phyloP scores from a whole-genome alignment of 495 filamentous ascomycete species.

The Lasiosphaeriaceae sp. region DNA sequence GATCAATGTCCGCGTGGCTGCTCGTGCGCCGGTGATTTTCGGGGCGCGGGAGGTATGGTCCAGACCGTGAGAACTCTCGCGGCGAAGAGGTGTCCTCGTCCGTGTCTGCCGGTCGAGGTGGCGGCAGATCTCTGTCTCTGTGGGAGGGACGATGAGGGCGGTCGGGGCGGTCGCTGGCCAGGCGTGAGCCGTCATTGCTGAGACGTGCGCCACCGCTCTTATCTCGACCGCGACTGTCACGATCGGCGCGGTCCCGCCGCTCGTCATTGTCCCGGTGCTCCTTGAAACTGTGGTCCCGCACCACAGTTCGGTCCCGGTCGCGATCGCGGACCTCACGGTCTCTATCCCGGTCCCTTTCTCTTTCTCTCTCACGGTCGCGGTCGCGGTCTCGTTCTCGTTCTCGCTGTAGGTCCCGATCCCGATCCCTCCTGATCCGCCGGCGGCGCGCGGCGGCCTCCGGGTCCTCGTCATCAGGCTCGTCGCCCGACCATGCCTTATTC shows the following conservation, averaged over 20 bases:
- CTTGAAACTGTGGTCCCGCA: not conserved
- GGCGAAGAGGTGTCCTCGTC: constrained; percentile 4
- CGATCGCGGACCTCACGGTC: constrained; percentile 6
- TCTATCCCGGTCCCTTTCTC: constrained; percentile 9
- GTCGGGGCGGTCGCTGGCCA: constrained; percentile 21
- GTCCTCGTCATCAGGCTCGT: constrained; percentile 8
- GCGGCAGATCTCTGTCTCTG: constrained; percentile 7
- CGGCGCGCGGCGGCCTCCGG: not conserved
- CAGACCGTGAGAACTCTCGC: not conserved
- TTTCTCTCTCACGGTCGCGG: constrained; percentile 18
- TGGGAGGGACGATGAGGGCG: no score
- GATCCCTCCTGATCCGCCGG: constrained; percentile 8
- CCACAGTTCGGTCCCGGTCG: constrained; percentile 11
- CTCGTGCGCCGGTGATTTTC: constrained; percentile 34
- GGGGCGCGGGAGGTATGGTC: constrained; percentile 26
- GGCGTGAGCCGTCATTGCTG: constrained; percentile 13
- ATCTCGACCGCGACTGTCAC: not conserved
- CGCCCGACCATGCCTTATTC: constrained; percentile 20
- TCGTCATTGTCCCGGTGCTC: constrained; percentile 7
- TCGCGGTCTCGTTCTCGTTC: constrained; percentile 14
- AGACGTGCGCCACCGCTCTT: not conserved
- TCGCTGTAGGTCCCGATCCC: constrained; percentile 9
- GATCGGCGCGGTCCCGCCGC: constrained; percentile 5
- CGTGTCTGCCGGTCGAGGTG: constrained; percentile 11
- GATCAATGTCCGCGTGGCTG: constrained; percentile 41